Evolutionary conservation across 1,139 yeast species (phyloP).

Genomic region (Candida glucosophila): DNA sequence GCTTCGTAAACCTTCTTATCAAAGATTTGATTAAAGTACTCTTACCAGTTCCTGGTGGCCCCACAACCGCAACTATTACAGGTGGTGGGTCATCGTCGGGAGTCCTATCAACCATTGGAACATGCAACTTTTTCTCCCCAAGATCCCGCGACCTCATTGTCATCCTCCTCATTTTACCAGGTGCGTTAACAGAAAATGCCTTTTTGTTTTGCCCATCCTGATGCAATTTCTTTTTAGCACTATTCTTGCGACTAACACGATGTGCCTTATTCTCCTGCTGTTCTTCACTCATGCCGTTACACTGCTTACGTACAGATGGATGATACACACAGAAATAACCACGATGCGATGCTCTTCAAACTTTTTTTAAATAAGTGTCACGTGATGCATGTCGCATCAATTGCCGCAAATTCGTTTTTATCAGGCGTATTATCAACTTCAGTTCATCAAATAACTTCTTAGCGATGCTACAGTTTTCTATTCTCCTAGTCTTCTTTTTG

Average conservation of each 20-base stretch:
- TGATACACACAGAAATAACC: no score
- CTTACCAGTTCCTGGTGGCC: conserved; percentile 99
- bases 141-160: conserved; percentile 83
- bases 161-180: conserved; percentile 77
- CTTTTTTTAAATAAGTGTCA: no score
- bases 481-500: no score
- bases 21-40: conserved; percentile 86
- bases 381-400: no score
- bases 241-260: conserved; percentile 45
- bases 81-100: conserved; percentile 99
- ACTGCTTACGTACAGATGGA: no score
- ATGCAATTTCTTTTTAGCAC: conserved; percentile 82
- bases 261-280: conserved; percentile 55
- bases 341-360: no score
- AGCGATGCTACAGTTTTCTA: no score
- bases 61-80: conserved; percentile 90
- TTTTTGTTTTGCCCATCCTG: conserved; percentile 88
- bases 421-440: no score
- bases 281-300: conserved; percentile 14
- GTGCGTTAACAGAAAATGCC: conserved; percentile 92
- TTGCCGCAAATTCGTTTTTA: no score
- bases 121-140: conserved; percentile 81
- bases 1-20: conserved; percentile 83
- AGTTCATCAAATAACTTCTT: no score
- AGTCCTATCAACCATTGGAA: conserved; percentile 95